phyloP scores from a whole-genome alignment of 139 green algal species.

The Tetradesmus lagerheimii region DNA sequence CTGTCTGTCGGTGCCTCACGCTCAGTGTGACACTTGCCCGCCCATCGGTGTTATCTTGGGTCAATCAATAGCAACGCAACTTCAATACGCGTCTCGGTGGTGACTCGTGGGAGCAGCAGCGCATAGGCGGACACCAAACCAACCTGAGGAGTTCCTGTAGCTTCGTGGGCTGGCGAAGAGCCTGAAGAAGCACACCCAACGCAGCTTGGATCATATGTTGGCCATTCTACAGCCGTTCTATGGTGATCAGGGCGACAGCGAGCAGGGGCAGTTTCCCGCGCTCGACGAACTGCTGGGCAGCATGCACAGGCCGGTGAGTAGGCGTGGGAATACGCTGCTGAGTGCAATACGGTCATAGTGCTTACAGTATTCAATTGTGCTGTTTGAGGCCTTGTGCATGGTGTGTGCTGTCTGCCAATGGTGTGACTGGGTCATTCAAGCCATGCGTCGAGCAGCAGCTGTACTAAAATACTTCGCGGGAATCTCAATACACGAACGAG shows the following conservation, averaged over 20 bases:
- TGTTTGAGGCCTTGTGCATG: neutral
- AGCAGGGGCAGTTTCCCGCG: neutral
- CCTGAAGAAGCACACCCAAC: neutral
- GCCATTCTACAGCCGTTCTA: neutral
- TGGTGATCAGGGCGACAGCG: neutral
- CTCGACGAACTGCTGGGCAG: conserved; percentile 1
- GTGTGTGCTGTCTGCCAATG: neutral
- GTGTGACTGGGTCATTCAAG: neutral
- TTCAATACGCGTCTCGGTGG: neutral
- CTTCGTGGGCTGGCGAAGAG: neutral
- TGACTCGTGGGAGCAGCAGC: neutral
- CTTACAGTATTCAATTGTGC: neutral
- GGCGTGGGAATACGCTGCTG: neutral
- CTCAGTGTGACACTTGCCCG: neutral
- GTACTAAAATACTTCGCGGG: neutral
- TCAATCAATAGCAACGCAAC: neutral
- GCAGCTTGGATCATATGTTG: neutral
- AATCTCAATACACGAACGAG: neutral
- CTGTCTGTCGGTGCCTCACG: neutral
- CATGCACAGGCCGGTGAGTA: neutral
- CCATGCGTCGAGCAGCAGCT: neutral
- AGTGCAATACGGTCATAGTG: neutral
- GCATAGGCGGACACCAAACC: neutral
- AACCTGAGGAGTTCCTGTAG: neutral
- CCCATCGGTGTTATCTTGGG: neutral